phyloP scores from a whole-genome alignment of 2,329 filamentous ascomycete species.

The Emergomyces pasteurianus region DNA sequence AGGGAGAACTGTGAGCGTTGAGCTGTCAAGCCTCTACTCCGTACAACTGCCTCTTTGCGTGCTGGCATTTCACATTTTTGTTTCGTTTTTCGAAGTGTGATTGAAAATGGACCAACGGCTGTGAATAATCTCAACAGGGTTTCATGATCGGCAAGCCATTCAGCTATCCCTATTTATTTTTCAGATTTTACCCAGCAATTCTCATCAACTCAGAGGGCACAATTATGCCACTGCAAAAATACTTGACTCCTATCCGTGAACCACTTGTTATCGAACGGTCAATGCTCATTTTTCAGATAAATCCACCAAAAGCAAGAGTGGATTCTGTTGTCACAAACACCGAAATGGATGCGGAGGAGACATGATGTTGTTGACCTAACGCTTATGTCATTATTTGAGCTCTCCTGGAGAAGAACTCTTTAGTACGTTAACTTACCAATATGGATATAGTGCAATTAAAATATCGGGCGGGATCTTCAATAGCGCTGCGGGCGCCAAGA shows the following conservation, averaged over 20 bases:
- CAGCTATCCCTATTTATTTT: background rate
- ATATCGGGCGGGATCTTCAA: background rate
- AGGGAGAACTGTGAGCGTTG: no score
- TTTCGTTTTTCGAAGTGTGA: background rate
- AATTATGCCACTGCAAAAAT: background rate
- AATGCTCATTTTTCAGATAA: background rate
- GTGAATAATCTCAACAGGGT: background rate
- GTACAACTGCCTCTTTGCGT: no score
- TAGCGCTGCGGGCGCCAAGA: background rate
- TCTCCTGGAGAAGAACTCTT: background rate
- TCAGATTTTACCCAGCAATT: background rate
- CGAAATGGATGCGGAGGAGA: background rate
- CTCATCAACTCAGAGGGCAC: background rate
- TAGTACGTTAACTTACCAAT: background rate
- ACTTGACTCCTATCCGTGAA: no score
- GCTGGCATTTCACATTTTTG: background rate
- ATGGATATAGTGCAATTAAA: background rate
- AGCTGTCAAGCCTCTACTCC: no score
- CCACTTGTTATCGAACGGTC: background rate
- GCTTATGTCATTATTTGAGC: background rate
- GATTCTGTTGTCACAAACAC: background rate
- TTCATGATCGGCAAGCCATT: background rate
- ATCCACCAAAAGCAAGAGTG: background rate
- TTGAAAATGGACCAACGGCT: background rate
- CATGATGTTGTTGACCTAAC: no score